Base-by-base conservation (phyloP, 257 asterid species). In the Coffea canephora region DNA sequence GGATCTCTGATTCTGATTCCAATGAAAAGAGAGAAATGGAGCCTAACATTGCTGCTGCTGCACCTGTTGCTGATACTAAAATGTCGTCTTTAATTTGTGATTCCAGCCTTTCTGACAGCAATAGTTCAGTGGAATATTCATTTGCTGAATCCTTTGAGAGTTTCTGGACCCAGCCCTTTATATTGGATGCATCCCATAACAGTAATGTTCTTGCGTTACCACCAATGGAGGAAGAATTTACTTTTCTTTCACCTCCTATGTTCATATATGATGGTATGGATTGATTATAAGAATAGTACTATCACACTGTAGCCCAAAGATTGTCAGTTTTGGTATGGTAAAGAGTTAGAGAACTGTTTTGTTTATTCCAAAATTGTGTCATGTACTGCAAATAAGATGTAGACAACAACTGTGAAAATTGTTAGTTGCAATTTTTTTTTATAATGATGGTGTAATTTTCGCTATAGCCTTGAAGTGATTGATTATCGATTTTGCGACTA, bases 91-190 rank as follows among this genome's bases (percentile, higher is more conserved):
- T 48, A 19, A 62, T 55, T 55, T 73, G 15, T 5, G 74, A 8
- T 43, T 69, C 80, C 25, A 25, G 18, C 34, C 23, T 25, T 13
- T 69, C 49, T 45, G 64, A 45, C 12, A 23, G 71, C 71, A 54
- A 10, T 1, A 43, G 19, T 46, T 76, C 64, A 21, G 18, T 75
- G 15, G 67, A 62, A 50, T 39, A 39, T 39, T 77, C 81, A 41
- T 77, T 64, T 66, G 5, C n/a, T 23, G 74, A 59, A 59, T 1
- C 75, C 75, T 77, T 82, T 13, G 82, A 41, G 64, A 25, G 54
- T 45, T 72, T 52, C 23, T 50, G 66, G 79, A 31, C 75, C 4
- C 71, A 82, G 16, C 57, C 79, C 57, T 71, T 71, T 2, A 36
- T 31, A 31, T 6, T 55, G n/a, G 69, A 69, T 36, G 4, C 75